These are phyloP conservation scores for Chiua virens DNA, from an alignment of 768 basidiomycete genomes.

Conservation along the genomic window DNA sequence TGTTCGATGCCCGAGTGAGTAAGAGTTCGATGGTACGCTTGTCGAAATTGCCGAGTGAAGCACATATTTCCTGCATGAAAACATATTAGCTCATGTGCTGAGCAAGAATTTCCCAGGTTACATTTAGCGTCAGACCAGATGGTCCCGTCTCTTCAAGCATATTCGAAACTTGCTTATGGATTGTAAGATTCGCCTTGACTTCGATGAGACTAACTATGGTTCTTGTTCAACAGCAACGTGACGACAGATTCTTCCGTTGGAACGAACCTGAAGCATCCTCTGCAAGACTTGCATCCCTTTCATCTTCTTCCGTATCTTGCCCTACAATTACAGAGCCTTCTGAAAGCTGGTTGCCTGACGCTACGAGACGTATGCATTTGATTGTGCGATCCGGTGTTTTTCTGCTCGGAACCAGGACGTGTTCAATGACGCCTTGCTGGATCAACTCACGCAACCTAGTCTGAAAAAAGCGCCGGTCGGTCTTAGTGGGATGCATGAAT, in stretches of 20 bases:
- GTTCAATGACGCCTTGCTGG: conserved; percentile 72
- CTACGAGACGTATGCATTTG: conserved; percentile 67
- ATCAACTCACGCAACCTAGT: conserved; percentile 71
- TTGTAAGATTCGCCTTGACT: conserved; percentile 59
- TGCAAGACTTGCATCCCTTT: conserved; percentile 28
- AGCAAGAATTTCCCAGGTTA: conserved; percentile 29
- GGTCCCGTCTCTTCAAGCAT: conserved; percentile 67
- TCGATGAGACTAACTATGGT: conserved; percentile 36
- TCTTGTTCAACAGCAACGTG: neutral
- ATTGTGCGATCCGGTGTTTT: conserved; percentile 47
- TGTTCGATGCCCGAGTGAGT: conserved; percentile 65
- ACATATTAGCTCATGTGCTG: conserved; percentile 3
- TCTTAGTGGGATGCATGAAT: conserved; percentile 69
- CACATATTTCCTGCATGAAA: conserved; percentile 56
- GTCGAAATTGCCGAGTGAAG: conserved; percentile 67
- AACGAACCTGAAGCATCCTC: conserved; percentile 36
- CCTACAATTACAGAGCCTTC: conserved; percentile 36
- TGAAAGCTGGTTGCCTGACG: conserved; percentile 36
- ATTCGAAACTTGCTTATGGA: conserved; percentile 80
- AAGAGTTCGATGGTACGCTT: conserved; percentile 83
- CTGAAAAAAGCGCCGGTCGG: conserved; percentile 82
- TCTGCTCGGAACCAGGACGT: conserved; percentile 63
- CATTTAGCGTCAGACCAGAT: conserved; percentile 71
- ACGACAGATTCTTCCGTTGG: neutral
- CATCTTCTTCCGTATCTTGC: conserved; percentile 43